These are phyloP conservation scores for maize (Zea mays) DNA, from an alignment of 176 grass and related monocot genomes.

Conservation along the genomic window Zm-B73-REFERENCE-NAM-5.0 NC_050097.1:204434001-204434500, in stretches of 20 bases:
- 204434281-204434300: too few relatives aligned
- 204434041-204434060: not conserved
- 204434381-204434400: constrained; percentile 82
- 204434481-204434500: constrained; percentile 32
- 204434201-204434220: not conserved
- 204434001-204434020: not conserved
- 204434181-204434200: too few relatives aligned
- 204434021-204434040: not conserved
- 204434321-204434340: constrained; percentile 97
- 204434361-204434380: constrained; percentile 84
- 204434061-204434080: not conserved
- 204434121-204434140: not conserved
- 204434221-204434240: not conserved
- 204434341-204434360: constrained; percentile 91
- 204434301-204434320: constrained; percentile 63
- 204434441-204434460: constrained; percentile 14
- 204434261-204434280: not conserved
- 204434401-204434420: constrained; percentile 94
- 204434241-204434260: not conserved
- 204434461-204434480: constrained; percentile 32
- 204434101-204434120: not conserved
- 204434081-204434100: not conserved
- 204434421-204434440: constrained; percentile 44
- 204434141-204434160: not conserved
- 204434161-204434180: not conserved